phyloP scores from a whole-genome alignment of 1,139 yeast species.

The Candida mesenterica region DNA sequence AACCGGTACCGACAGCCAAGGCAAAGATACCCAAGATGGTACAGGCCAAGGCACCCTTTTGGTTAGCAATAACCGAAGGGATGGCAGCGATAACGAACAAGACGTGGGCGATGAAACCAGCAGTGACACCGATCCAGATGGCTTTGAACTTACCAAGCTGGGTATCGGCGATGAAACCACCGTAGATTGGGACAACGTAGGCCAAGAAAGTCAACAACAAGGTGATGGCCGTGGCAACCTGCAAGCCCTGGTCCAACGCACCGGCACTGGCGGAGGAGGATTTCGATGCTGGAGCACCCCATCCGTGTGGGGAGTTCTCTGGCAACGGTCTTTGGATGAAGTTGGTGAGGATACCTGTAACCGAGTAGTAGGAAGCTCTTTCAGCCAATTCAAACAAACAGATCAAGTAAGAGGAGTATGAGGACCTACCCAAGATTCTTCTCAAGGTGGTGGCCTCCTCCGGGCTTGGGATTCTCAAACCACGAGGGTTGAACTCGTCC shows the following conservation, averaged over 20 bases:
- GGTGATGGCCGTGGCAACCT: conserved; percentile 19
- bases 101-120: conserved; percentile 24
- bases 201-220: conserved; percentile 22
- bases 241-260: conserved; percentile 21
- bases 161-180: conserved; percentile 24
- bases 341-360: conserved; percentile 19
- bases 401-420: conserved; percentile 18
- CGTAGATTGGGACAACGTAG: conserved; percentile 22
- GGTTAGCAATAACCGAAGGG: conserved; percentile 18
- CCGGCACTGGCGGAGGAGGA: conserved; percentile 17
- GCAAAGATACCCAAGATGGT: conserved; percentile 19
- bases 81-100: conserved; percentile 22
- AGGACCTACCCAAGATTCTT: conserved; percentile 18
- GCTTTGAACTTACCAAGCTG: conserved; percentile 20
- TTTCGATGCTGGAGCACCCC: conserved; percentile 16
- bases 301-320: conserved; percentile 14
- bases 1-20: conserved; percentile 41
- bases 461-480: conserved; percentile 20
- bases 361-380: conserved; percentile 23
- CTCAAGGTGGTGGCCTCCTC: conserved; percentile 16
- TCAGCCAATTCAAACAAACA: conserved; percentile 24
- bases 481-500: conserved; percentile 21
- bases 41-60: conserved; percentile 19
- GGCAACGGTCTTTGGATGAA: conserved; percentile 23
- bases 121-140: conserved; percentile 24